Base-by-base conservation (phyloP, 2,329 filamentous ascomycete genomes). In the Sporothrix humicola region DNA sequence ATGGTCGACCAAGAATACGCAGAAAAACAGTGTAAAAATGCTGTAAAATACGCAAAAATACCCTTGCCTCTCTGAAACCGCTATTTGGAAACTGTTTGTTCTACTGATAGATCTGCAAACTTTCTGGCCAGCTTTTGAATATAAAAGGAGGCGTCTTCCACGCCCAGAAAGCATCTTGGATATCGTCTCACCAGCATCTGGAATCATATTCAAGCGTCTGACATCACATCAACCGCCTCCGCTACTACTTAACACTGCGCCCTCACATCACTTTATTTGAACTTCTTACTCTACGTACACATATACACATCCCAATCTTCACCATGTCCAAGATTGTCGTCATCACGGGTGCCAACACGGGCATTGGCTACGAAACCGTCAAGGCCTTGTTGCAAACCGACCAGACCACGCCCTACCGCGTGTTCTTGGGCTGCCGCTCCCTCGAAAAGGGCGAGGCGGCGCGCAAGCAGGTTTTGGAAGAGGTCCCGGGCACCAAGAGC, bases 341-440 rank as follows among this genome's bases (percentile, higher is more conserved):
- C 26, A 69, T 75, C 46, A 75, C 74, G 2, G 73, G 74, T 6
- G 73, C n/a, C 52, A 80, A 79, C 75, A 78, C 77, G 15, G 79
- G 79, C 71, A 75, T 80, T 13, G 79, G 79, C 13, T 77, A 74
- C 46, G 75, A 80, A 69, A 66, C 76, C n/a, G 78, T 78, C 42
- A 77, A 76, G 23, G 74, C 78, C 10, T 74, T 80, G 6, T 52
- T 73, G 0, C 70, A 75, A 2, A 77, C 76, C 17, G 31, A 74
- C 10, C 58, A 69, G 15, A 4, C 44, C 46, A 31, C 73, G 31
- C 46, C 75, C 0, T 81, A 79, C 71, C 74, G 75, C 59, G 73
- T 81, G 52, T 71, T 81, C 44, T 13, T 81, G n/a, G 79, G 79
- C 17, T 74, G 77, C 42, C 78, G 78, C 4, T 74, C 77, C 44